A percentile compares a stretch with the other conserved stretches of the same genome.
Evolutionary conservation across 169 alveolate species (phyloP).

Genomic region (Cryptosporidium parvum): DNA sequence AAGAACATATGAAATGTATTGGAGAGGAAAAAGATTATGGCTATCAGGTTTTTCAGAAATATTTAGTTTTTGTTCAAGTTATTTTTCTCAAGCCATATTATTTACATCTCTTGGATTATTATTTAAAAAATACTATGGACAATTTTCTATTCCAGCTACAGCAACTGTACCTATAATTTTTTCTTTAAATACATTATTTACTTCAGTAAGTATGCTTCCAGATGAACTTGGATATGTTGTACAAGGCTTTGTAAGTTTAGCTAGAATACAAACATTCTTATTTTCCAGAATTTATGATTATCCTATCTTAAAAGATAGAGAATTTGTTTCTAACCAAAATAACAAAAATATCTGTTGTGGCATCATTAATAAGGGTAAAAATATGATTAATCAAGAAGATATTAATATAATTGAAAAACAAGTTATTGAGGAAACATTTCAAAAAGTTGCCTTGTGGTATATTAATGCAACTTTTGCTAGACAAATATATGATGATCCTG

Average conservation of each 20-base stretch:
- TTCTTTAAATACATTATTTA: constrained; percentile 42
- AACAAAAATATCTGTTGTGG: neutral
- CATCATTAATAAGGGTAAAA: neutral
- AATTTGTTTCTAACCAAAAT: neutral
- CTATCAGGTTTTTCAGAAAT: constrained; percentile 12
- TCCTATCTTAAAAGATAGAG: constrained; percentile 36
- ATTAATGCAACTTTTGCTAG: constrained; percentile 56
- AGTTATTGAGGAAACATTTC: neutral
- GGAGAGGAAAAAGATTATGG: constrained; percentile 50
- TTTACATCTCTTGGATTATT: constrained; percentile 37
- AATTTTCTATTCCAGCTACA: constrained; percentile 57
- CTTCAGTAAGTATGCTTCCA: constrained; percentile 48
- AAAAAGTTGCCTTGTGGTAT: constrained; percentile 17
- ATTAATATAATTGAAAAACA: neutral
- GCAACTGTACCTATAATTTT: constrained; percentile 68
- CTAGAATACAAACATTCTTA: constrained; percentile 53
- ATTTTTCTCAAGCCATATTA: constrained; percentile 40
- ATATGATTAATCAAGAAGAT: neutral
- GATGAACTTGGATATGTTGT: constrained; percentile 58
- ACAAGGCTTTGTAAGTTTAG: constrained; percentile 56
- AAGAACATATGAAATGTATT: constrained; percentile 50
- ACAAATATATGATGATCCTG: constrained; percentile 66
- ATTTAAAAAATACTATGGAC: constrained; percentile 33
- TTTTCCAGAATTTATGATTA: constrained; percentile 48
- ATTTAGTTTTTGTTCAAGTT: constrained; percentile 40